Evolutionary conservation across 768 basidiomycete species (phyloP).

Genomic region (Baorangia bicolor): DNA sequence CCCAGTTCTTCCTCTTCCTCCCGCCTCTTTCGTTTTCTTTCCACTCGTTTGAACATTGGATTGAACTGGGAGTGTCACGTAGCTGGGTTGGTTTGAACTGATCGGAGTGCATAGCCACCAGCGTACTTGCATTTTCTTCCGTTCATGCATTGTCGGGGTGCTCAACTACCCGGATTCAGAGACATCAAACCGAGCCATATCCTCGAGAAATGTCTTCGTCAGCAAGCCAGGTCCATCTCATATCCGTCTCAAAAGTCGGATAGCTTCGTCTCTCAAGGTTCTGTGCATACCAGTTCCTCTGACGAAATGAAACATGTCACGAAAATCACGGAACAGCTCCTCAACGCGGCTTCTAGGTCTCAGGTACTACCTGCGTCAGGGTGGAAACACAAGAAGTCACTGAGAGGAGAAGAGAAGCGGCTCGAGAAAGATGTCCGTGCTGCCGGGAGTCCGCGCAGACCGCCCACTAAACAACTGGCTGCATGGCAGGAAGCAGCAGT

Average conservation of each 20-base stretch:
- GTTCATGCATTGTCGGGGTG: conserved; percentile 30
- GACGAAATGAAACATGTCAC: conserved; percentile 11
- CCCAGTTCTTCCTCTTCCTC: conserved; percentile 66
- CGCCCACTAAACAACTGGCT: conserved; percentile 25
- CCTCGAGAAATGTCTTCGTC: conserved; percentile 8
- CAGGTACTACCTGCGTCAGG: conserved; percentile 20
- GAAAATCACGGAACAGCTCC: conserved; percentile 31
- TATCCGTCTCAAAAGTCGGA: not conserved
- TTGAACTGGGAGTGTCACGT: not conserved
- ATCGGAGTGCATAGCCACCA: conserved; percentile 26
- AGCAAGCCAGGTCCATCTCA: not conserved
- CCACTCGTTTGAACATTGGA: conserved; percentile 77
- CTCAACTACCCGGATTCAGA: conserved; percentile 17
- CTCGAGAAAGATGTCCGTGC: conserved; percentile 26
- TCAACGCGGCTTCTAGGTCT: conserved; percentile 34
- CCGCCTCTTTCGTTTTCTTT: conserved; percentile 59
- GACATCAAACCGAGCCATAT: conserved; percentile 17
- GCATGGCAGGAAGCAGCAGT: conserved; percentile 26
- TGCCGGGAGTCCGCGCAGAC: conserved; percentile 9
- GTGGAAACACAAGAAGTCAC: conserved; percentile 38
- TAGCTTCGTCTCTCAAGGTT: not conserved
- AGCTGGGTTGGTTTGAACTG: not conserved
- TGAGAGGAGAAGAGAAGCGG: conserved; percentile 42
- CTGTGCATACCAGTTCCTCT: not conserved
- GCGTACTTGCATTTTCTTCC: conserved; percentile 19